Evolutionary conservation across 176 grass and related monocot species (phyloP).

Genomic region (Eleusine indica): DNA sequence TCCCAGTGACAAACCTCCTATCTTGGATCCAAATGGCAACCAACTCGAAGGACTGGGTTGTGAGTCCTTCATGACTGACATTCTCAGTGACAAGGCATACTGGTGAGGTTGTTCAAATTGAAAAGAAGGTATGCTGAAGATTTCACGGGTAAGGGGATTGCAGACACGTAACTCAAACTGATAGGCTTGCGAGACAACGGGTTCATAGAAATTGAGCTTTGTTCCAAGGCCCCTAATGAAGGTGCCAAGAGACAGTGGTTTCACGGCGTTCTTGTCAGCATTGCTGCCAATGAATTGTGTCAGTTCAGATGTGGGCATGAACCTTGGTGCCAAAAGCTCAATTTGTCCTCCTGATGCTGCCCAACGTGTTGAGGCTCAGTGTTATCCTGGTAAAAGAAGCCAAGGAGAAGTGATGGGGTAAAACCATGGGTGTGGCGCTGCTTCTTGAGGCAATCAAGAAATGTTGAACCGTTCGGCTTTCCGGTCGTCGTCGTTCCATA

Average conservation of each 20-base stretch:
- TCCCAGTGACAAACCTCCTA: background rate
- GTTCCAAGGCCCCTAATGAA: constrained; percentile 21
- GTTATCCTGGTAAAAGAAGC: constrained; percentile 31
- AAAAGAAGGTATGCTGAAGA: background rate
- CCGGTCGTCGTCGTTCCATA: too few relatives aligned
- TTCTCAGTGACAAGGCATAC: constrained; percentile 9
- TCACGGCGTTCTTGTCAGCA: background rate
- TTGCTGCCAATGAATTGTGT: background rate
- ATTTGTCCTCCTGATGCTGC: constrained; percentile 4
- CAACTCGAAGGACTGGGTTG: constrained; percentile 21
- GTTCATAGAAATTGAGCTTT: constrained; percentile 31
- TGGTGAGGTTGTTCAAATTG: background rate
- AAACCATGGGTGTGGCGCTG: constrained; percentile 1
- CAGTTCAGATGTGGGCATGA: constrained; percentile 22
- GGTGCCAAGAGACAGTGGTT: background rate
- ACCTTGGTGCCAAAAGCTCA: constrained; percentile 23
- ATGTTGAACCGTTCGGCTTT: background rate
- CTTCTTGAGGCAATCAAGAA: constrained; percentile 26
- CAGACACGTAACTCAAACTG: background rate
- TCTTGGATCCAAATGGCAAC: background rate
- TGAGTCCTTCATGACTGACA: background rate
- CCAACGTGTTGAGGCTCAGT: background rate
- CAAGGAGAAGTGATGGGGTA: constrained; percentile 36
- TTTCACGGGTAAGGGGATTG: constrained; percentile 24
- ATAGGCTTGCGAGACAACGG: background rate